A percentile compares a stretch with the other conserved stretches of the same genome.
Conservation (phyloP, 2,329 filamentous ascomycete species). For the Xylariaceae sp. region DNA sequence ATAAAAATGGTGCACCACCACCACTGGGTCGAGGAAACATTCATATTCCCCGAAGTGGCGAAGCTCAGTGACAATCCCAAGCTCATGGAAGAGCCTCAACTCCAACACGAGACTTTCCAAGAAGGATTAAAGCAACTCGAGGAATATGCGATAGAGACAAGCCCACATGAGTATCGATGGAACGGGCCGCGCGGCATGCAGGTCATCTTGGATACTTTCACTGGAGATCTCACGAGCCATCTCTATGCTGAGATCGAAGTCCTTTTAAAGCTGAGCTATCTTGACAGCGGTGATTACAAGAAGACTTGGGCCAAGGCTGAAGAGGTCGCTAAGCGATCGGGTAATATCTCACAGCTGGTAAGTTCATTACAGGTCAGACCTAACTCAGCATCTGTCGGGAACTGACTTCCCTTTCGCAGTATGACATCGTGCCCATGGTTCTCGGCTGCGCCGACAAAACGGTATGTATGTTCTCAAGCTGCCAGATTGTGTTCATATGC, state of each 20-base stretch:
- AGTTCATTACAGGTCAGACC: background rate
- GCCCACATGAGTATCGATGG: conserved; percentile 21
- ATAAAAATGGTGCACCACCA: conserved; percentile 35
- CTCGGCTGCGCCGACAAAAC: conserved; percentile 26
- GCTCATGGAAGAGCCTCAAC: conserved; percentile 32
- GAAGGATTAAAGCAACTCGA: conserved; percentile 26
- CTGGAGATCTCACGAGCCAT: conserved; percentile 3
- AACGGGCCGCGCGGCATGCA: conserved; percentile 21
- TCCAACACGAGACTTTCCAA: conserved; percentile 35
- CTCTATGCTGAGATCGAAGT: conserved; percentile 30
- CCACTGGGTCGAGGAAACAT: conserved; percentile 33
- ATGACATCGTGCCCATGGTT: conserved; percentile 22
- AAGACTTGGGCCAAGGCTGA: conserved; percentile 19
- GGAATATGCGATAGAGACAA: conserved; percentile 25
- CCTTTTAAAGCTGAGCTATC: conserved; percentile 21
- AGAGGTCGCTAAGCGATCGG: conserved; percentile 13
- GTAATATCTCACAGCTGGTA: conserved; percentile 18
- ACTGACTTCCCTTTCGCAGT: conserved; percentile 4
- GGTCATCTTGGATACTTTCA: conserved; percentile 25
- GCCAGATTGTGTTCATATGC: no score
- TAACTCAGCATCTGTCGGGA: no score
- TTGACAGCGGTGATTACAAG: conserved; percentile 19
- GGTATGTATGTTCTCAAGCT: no score
- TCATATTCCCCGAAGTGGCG: conserved; percentile 36
- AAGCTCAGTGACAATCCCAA: conserved; percentile 28